phyloP scores from a whole-genome alignment of 257 asterid genomes.

The Solanum habrochaites region DNA sequence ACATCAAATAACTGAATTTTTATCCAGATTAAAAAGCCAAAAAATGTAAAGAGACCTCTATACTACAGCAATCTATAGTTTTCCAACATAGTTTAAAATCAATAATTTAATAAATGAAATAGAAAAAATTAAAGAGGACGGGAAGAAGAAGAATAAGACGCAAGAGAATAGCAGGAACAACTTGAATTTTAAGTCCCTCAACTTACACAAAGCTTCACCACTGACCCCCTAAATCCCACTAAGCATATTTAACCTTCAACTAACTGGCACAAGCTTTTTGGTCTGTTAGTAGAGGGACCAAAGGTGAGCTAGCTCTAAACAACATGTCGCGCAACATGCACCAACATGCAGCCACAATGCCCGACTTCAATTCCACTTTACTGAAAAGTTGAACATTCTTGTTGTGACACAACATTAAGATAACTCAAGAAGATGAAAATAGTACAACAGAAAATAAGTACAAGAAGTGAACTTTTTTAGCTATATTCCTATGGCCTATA shows the following conservation, averaged over 20 bases:
- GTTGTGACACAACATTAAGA: not conserved
- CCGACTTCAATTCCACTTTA: not conserved
- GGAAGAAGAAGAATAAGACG: not conserved
- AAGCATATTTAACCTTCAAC: not conserved
- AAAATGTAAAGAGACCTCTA: not conserved
- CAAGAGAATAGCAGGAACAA: not conserved
- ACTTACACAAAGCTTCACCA: not conserved
- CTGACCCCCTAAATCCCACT: not conserved
- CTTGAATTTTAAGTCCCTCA: not conserved
- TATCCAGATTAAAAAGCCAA: not conserved
- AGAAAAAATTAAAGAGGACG: not conserved
- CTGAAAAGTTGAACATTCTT: not conserved
- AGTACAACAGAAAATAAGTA: not conserved
- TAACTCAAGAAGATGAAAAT: not conserved
- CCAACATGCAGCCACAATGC: not conserved
- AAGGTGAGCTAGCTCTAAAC: not conserved
- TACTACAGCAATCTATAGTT: not conserved
- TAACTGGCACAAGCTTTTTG: not conserved
- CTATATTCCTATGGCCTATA: not conserved
- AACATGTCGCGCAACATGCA: not conserved
- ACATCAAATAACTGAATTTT: not conserved
- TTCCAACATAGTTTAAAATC: not conserved
- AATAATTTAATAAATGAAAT: not conserved
- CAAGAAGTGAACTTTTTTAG: not conserved
- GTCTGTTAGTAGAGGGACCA: not conserved